Evolutionary conservation across 2,329 filamentous ascomycete species (phyloP), one percentile per base, ranked within the genome.

Genomic region (Penicillium freii): DNA sequence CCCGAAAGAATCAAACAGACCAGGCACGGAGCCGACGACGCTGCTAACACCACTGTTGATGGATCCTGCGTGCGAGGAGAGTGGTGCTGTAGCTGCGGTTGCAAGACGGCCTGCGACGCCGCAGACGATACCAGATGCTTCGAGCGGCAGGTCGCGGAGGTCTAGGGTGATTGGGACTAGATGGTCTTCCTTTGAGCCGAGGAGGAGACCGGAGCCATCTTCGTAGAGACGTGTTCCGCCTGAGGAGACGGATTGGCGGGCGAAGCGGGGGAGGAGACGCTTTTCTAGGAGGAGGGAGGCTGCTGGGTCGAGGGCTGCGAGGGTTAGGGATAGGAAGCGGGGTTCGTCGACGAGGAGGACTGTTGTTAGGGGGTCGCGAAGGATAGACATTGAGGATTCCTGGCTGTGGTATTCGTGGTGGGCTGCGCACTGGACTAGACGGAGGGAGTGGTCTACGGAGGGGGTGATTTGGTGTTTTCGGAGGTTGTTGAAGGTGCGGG

Each of bases 61-160:
- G 33, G 59, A n/a, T 29, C 52, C 21, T 2, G 27, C 0, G 13
- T 4, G 27, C n/a, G 27, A 10, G 66, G 5, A 65, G 68, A 31
- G 48, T 52, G 47, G 67, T 68, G 19, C 62, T 71, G 58, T 75
- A 73, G 91, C 87, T 45, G 90, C 89, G 49, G 89, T 85, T 0
- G 92, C 89, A 29, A 97, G 80, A 54, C 87, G 84, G 27, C 92
- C 91, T 0, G 93, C 92, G 2, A 99, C 91, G 29, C 94, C 93
- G 65, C 92, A 97, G 4, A 99, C 91, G 57, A 99, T 97, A 23
- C 93, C 93, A 0, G 92, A 96, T 8, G 91, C 92, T 73, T 96
- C 91, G 42, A 93, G 82, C 0, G 93, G 90, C 40, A 97, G 78
- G 42, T 85, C 86, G 21, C 85, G 86, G 27, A 99, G 81, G 67